These are phyloP conservation scores for Ceratobasidium theobromae DNA, from an alignment of 1,284 basidiomycete genomes.

Conservation along the genomic window DNA sequence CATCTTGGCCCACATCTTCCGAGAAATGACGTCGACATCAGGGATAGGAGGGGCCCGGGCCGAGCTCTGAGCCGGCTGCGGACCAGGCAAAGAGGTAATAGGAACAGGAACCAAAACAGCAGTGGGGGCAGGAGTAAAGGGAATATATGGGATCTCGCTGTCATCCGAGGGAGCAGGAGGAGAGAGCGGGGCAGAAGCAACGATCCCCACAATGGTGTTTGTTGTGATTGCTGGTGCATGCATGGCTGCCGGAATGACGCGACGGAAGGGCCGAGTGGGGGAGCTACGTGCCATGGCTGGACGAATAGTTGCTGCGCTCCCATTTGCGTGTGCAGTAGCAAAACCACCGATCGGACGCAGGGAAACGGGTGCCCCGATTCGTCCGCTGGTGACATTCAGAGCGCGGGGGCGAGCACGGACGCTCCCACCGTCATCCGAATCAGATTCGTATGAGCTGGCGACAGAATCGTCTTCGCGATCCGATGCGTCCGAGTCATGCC, in stretches of 20 bases:
- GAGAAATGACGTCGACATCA: background rate
- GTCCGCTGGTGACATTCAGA: background rate
- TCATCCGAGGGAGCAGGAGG: constrained; percentile 20
- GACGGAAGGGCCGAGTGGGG: background rate
- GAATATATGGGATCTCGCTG: constrained; percentile 17
- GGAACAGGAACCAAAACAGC: constrained; percentile 5
- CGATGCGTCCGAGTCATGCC: constrained; percentile 21
- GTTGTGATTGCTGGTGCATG: constrained; percentile 25
- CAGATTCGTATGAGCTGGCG: constrained; percentile 11
- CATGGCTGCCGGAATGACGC: constrained; percentile 12
- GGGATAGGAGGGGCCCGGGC: background rate
- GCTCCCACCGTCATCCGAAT: constrained; percentile 1
- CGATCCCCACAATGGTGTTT: constrained; percentile 12
- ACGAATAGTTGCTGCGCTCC: constrained; percentile 15
- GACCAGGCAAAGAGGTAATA: background rate
- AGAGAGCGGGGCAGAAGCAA: constrained; percentile 15
- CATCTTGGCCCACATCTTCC: constrained; percentile 17
- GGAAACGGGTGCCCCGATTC: constrained; percentile 4
- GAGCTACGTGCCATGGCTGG: background rate
- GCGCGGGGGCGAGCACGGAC: background rate
- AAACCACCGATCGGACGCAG: background rate
- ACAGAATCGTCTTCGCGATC: constrained; percentile 15
- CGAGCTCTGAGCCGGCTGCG: background rate
- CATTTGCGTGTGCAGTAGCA: constrained; percentile 14
- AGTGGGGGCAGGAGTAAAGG: constrained; percentile 24